A percentile compares a stretch with the other conserved stretches of the same genome.
Conservation (phyloP, 495 filamentous ascomycete species). For the Hypoxylon trugodes region DNA sequence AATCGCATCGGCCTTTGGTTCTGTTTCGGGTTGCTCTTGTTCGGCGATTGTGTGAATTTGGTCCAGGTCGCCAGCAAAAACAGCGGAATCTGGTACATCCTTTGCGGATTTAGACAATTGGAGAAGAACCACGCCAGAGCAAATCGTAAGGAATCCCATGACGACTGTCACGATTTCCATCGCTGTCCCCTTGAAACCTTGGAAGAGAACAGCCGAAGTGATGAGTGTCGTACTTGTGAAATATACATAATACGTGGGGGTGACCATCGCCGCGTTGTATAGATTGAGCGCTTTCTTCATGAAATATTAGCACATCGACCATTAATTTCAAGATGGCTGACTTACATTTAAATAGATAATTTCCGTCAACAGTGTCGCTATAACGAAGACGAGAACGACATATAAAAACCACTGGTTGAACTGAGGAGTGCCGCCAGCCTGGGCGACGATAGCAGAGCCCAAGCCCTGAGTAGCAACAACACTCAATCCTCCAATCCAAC, state of each 20-base stretch:
- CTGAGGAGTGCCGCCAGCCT: conserved; percentile 79
- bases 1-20: conserved; percentile 96
- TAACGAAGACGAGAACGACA: conserved; percentile 88
- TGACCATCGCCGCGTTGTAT: conserved; percentile 97
- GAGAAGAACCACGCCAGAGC: conserved; percentile 91
- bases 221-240: conserved; percentile 96
- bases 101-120: conserved; percentile 99
- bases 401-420: conserved; percentile 99
- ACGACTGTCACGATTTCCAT: conserved; percentile 87
- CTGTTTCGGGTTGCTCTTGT: conserved; percentile 91
- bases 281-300: conserved; percentile 95
- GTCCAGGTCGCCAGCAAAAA: conserved; percentile 92
- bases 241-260: conserved; percentile 97
- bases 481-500: conserved; percentile 90
- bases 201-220: conserved; percentile 90
- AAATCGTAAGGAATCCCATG: conserved; percentile 94
- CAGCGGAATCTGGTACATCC: conserved; percentile 91
- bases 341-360: conserved; percentile 95
- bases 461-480: conserved; percentile 95
- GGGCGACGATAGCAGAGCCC: conserved; percentile 88
- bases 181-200: conserved; percentile 88
- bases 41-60: conserved; percentile 95
- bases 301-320: conserved; percentile 37
- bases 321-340: conserved; percentile 4
- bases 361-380: conserved; percentile 86